Conservation (phyloP, 2,329 filamentous ascomycete species). For the Aspergillus sp. region DNA sequence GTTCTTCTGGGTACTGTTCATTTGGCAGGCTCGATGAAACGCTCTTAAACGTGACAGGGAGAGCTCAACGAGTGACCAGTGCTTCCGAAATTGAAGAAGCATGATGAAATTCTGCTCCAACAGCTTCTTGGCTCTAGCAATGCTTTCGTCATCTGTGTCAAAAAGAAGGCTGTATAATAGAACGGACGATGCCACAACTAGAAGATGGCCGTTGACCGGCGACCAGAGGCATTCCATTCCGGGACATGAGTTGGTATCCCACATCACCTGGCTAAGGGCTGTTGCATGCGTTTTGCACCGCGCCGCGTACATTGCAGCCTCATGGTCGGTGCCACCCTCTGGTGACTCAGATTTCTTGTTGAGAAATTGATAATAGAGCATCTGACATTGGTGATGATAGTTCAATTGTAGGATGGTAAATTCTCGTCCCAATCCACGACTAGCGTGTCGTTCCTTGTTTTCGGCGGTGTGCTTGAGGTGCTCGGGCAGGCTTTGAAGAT, state of each 20-base stretch:
- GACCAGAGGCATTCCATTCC: slow-evolving; percentile 11
- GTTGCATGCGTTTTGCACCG: slow-evolving; percentile 6
- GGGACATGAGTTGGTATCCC: slow-evolving; percentile 5
- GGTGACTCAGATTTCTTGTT: neutral
- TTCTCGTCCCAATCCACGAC: neutral
- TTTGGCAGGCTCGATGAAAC: slow-evolving; percentile 10
- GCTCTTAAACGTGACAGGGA: slow-evolving; percentile 8
- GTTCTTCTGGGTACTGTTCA: slow-evolving; percentile 8
- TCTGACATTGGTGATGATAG: slow-evolving; percentile 7
- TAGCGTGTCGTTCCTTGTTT: neutral
- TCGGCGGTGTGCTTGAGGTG: slow-evolving; percentile 5
- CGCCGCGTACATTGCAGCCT: slow-evolving; percentile 5
- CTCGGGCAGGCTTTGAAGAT: neutral
- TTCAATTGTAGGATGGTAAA: slow-evolving; percentile 2
- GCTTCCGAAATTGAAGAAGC: slow-evolving; percentile 7
- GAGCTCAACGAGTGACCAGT: slow-evolving; percentile 9
- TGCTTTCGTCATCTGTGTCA: slow-evolving; percentile 4
- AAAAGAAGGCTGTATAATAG: slow-evolving; percentile 3
- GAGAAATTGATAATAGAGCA: slow-evolving; percentile 8
- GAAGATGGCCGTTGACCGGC: slow-evolving; percentile 4
- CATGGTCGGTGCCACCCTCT: neutral
- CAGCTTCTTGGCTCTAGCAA: neutral
- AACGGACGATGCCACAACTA: slow-evolving; percentile 5
- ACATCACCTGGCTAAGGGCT: slow-evolving; percentile 6
- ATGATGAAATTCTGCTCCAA: slow-evolving; percentile 10